These are phyloP conservation scores for Persicaria maculosa DNA, from an alignment of 148 eudicot species.

Conservation along the genomic window DNA sequence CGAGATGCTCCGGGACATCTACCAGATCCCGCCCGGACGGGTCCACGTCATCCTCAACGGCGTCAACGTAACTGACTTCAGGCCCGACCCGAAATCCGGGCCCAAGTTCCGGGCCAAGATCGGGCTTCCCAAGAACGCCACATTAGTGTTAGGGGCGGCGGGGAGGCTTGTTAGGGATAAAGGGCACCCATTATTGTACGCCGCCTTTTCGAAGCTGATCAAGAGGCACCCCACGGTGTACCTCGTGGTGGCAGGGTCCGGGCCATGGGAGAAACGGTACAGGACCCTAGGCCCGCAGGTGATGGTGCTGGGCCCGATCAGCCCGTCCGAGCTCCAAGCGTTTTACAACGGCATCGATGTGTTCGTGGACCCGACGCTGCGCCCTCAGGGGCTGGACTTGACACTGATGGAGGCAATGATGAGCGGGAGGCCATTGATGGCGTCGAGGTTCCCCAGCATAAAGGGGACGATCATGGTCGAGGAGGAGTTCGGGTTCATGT, in stretches of 20 bases:
- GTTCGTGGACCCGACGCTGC: constrained; percentile 68
- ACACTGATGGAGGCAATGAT: constrained; percentile 84
- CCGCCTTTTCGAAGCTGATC: constrained; percentile 47
- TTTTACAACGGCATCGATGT: constrained; percentile 70
- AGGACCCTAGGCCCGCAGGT: constrained; percentile 57
- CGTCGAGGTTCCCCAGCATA: constrained; percentile 76
- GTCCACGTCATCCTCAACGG: constrained; percentile 81
- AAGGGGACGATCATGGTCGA: constrained; percentile 72
- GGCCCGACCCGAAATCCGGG: constrained; percentile 32
- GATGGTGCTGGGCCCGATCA: constrained; percentile 68
- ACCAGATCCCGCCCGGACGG: constrained; percentile 51
- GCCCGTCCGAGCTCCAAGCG: constrained; percentile 45
- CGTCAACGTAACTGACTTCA: constrained; percentile 49
- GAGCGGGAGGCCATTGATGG: constrained; percentile 80
- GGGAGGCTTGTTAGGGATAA: constrained; percentile 76
- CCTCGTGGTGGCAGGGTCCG: constrained; percentile 68
- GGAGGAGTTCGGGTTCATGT: constrained; percentile 76
- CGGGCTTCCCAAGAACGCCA: constrained; percentile 52
- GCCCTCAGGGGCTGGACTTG: constrained; percentile 77
- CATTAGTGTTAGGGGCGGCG: constrained; percentile 60
- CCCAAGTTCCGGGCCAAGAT: constrained; percentile 42
- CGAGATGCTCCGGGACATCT: constrained; percentile 56
- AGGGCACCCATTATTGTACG: constrained; percentile 58
- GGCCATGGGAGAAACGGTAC: constrained; percentile 79
- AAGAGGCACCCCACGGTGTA: constrained; percentile 38